Evolutionary conservation across 2,329 filamentous ascomycete species (phyloP).

Genomic region (Fusarium torreyae): DNA sequence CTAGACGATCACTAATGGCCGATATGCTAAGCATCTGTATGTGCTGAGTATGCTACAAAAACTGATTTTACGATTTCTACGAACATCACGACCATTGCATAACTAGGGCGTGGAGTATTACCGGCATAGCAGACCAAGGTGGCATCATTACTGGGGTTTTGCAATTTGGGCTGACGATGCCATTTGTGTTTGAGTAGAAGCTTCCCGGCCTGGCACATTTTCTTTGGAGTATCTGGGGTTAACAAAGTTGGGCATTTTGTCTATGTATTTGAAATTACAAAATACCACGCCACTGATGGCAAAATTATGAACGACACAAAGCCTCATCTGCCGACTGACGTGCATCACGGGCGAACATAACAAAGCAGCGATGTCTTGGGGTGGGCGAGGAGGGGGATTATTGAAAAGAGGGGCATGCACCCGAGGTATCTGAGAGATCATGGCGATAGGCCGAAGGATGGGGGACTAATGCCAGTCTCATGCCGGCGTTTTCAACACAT

Average conservation of each 20-base stretch:
- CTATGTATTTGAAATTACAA: conserved; percentile 44
- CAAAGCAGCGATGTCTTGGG: conserved; percentile 1
- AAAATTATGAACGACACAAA: conserved; percentile 34
- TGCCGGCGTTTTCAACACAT: conserved; percentile 33
- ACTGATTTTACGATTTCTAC: conserved; percentile 47
- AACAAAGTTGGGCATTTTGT: conserved; percentile 39
- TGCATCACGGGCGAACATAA: conserved; percentile 1
- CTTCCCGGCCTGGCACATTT: conserved; percentile 39
- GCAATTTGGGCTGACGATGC: conserved; percentile 46
- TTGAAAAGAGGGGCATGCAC: conserved; percentile 37
- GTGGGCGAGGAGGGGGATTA: conserved; percentile 13
- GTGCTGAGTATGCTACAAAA: conserved; percentile 33
- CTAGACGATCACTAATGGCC: conserved; percentile 20
- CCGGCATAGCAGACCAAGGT: conserved; percentile 43
- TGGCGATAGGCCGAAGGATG: conserved; percentile 38
- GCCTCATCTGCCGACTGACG: conserved; percentile 5
- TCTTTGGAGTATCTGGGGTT: conserved; percentile 49
- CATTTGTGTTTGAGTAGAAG: conserved; percentile 44
- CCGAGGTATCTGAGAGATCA: conserved; percentile 24
- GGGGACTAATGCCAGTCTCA: conserved; percentile 37
- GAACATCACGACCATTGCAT: conserved; percentile 52
- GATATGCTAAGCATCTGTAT: conserved; percentile 29
- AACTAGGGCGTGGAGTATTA: conserved; percentile 48
- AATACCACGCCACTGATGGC: conserved; percentile 48
- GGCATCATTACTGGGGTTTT: conserved; percentile 46